These are phyloP conservation scores for Luffa acutangula DNA, from an alignment of 306 rosid species.

Conservation along the genomic window DNA sequence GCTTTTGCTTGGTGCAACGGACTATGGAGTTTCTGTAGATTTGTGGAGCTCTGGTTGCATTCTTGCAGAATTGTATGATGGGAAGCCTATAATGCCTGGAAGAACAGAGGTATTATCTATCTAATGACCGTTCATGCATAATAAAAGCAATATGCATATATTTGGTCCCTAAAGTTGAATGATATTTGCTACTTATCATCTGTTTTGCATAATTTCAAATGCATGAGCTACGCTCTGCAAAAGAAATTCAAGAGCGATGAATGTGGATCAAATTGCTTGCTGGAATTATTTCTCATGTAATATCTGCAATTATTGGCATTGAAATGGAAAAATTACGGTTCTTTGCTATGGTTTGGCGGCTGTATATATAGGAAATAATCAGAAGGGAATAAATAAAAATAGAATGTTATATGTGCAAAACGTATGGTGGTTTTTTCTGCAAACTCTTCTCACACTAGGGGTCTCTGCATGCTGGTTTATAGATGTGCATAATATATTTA, in stretches of 20 bases:
- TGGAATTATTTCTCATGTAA: neutral
- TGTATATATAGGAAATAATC: neutral
- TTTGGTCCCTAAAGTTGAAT: neutral
- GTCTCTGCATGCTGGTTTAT: neutral
- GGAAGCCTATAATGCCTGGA: slow-evolving; percentile 85
- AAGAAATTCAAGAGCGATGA: neutral
- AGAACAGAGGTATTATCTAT: slow-evolving; percentile 66
- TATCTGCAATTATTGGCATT: neutral
- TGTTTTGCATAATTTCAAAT: neutral
- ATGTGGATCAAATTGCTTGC: neutral
- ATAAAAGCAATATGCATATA: neutral
- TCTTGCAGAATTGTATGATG: slow-evolving; percentile 70
- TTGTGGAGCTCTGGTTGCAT: slow-evolving; percentile 90
- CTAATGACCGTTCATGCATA: slow-evolving; percentile 6
- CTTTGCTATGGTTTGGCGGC: neutral
- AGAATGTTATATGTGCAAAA: neutral
- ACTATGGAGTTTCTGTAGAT: slow-evolving; percentile 65
- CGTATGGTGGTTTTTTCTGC: neutral
- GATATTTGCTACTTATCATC: neutral
- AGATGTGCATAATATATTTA: neutral
- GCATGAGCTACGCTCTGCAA: neutral
- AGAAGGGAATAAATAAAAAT: neutral
- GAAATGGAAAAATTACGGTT: neutral
- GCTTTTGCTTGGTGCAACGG: slow-evolving; percentile 71
- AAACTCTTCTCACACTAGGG: neutral